Conservation (phyloP, 495 filamentous ascomycete genomes). For the Opeltia flavorubescens region DNA sequence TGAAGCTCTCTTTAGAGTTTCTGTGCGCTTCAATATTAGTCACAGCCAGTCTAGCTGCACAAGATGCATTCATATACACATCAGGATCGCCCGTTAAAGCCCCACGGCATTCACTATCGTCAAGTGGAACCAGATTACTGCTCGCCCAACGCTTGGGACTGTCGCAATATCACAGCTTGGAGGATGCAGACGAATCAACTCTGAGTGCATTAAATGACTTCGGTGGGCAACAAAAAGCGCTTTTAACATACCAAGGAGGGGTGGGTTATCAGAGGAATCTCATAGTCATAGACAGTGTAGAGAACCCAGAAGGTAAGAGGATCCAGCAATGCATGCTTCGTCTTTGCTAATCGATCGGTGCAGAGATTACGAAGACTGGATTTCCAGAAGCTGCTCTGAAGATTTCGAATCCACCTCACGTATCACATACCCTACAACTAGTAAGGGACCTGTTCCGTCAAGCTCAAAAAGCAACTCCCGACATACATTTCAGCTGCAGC, state of each 20-base stretch:
- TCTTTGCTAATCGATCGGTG: slow-evolving; percentile 10
- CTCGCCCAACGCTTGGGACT: slow-evolving; percentile 41
- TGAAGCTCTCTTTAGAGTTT: not conserved
- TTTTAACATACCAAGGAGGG: slow-evolving; percentile 17
- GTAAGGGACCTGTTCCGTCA: slow-evolving; percentile 10
- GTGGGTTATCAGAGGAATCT: slow-evolving; percentile 20
- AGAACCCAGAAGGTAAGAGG: slow-evolving; percentile 23
- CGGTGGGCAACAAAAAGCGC: slow-evolving; percentile 23
- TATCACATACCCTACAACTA: slow-evolving; percentile 7
- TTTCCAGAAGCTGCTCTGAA: slow-evolving; percentile 1
- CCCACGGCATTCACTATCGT: slow-evolving; percentile 15
- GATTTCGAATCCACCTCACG: slow-evolving; percentile 6
- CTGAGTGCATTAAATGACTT: slow-evolving; percentile 35
- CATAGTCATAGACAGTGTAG: slow-evolving; percentile 35
- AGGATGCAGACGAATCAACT: slow-evolving; percentile 26
- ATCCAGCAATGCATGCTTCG: not conserved
- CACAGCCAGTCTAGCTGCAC: not conserved
- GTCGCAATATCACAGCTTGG: slow-evolving; percentile 34
- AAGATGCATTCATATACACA: not conserved
- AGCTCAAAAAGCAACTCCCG: slow-evolving; percentile 5
- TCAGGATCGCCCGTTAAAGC: not conserved
- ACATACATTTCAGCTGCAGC: not conserved
- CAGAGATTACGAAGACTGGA: slow-evolving; percentile 15
- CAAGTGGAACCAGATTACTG: slow-evolving; percentile 36
- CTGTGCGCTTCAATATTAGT: not conserved